phyloP scores from a whole-genome alignment of 2,329 filamentous ascomycete species.

The Cytospora mali region DNA sequence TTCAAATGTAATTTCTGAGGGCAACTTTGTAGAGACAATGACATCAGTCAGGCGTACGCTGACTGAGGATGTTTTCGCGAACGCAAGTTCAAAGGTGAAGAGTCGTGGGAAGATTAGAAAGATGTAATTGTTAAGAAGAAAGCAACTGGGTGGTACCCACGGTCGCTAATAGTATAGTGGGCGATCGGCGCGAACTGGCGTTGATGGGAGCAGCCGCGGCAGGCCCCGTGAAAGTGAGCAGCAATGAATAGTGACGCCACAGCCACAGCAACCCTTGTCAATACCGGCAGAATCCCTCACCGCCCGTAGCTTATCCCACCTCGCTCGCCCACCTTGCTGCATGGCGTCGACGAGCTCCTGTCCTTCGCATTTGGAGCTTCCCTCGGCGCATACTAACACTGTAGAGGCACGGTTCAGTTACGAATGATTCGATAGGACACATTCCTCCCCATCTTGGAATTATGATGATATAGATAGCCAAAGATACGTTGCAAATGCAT shows the following conservation, averaged over 20 bases:
- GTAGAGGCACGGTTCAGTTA: background rate
- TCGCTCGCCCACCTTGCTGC: background rate
- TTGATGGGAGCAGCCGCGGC: background rate
- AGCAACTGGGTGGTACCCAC: background rate
- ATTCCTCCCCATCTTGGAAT: background rate
- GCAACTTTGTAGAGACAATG: background rate
- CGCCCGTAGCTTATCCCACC: conserved; percentile 17
- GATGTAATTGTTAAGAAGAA: background rate
- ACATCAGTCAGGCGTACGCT: too few species aligned
- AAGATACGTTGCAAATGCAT: conserved; percentile 4
- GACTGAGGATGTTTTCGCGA: background rate
- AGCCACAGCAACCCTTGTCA: background rate
- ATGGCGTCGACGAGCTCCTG: background rate
- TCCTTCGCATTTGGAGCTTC: background rate
- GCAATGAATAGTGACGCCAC: conserved; percentile 11
- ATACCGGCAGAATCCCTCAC: conserved; percentile 4
- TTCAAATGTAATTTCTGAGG: background rate
- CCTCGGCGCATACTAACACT: background rate
- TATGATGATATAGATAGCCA: background rate
- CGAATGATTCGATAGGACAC: background rate
- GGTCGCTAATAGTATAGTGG: background rate
- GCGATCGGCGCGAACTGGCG: background rate
- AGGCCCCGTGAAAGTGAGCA: background rate
- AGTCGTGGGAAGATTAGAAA: background rate
- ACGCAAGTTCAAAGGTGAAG: background rate